Evolutionary conservation across 2,329 filamentous ascomycete genomes (phyloP).

Genomic region (Paraphoma sp.): DNA sequence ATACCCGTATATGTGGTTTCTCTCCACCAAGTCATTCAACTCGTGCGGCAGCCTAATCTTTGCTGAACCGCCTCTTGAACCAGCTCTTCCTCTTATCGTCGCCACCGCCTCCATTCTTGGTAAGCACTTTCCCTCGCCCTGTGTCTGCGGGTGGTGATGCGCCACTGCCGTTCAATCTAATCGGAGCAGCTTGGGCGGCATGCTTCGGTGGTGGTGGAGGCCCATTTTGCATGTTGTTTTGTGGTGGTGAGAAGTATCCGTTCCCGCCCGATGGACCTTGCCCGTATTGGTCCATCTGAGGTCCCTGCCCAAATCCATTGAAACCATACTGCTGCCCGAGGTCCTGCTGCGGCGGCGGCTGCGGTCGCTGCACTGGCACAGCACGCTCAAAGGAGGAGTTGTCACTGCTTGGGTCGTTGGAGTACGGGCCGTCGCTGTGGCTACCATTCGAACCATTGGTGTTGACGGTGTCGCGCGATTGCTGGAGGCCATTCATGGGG

Average conservation of each 20-base stretch:
- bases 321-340: slow-evolving; percentile 65
- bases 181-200: slow-evolving; percentile 30
- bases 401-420: slow-evolving; percentile 90
- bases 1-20: neutral
- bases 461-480: slow-evolving; percentile 85
- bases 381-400: slow-evolving; percentile 88
- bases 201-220: slow-evolving; percentile 23
- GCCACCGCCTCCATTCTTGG: slow-evolving; percentile 25
- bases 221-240: slow-evolving; percentile 21
- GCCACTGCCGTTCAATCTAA: slow-evolving; percentile 27
- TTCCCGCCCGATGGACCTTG: slow-evolving; percentile 16
- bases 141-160: slow-evolving; percentile 13
- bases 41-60: slow-evolving; percentile 45
- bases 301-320: slow-evolving; percentile 55
- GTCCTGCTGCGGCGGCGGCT: slow-evolving; percentile 47
- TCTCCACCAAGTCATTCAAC: neutral
- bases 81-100: slow-evolving; percentile 81
- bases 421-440: slow-evolving; percentile 73
- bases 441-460: slow-evolving; percentile 77
- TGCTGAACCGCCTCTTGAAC: slow-evolving; percentile 85
- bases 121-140: slow-evolving; percentile 23
- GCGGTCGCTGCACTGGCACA: slow-evolving; percentile 50
- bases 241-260: slow-evolving; percentile 26
- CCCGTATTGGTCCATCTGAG: slow-evolving; percentile 51
- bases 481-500: slow-evolving; percentile 67